These are phyloP conservation scores for Arabis hirsuta DNA, from an alignment of 345 rosid genomes.

Conservation along the genomic window DNA sequence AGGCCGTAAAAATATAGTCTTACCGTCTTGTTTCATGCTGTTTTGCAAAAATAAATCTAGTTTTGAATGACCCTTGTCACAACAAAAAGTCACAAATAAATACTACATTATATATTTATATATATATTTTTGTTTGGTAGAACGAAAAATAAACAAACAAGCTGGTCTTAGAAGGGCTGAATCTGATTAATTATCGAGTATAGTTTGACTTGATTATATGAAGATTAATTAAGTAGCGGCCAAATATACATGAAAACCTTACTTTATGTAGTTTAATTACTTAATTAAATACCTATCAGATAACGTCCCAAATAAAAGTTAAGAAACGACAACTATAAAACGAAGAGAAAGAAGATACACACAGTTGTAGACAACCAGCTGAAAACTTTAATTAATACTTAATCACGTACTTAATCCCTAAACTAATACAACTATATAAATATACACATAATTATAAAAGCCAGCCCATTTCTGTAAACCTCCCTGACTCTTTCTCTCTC, in stretches of 20 bases:
- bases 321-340: slow-evolving; percentile 41
- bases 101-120: neutral
- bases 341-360: slow-evolving; percentile 33
- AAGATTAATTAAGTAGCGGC: slow-evolving; percentile 18
- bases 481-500: slow-evolving; percentile 11
- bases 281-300: slow-evolving; percentile 13
- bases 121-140: slow-evolving; percentile 23
- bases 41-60: slow-evolving; percentile 22
- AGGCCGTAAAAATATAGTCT: neutral
- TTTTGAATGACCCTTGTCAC: slow-evolving; percentile 23
- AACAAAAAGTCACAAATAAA: slow-evolving; percentile 24
- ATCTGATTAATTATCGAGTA: slow-evolving; percentile 25
- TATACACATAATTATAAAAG: slow-evolving; percentile 22
- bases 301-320: slow-evolving; percentile 33
- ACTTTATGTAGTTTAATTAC: slow-evolving; percentile 18
- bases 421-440: slow-evolving; percentile 25
- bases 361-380: slow-evolving; percentile 45
- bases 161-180: slow-evolving; percentile 23
- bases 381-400: slow-evolving; percentile 24
- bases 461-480: slow-evolving; percentile 27
- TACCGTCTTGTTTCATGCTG: slow-evolving; percentile 24
- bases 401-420: slow-evolving; percentile 29
- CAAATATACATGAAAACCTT: slow-evolving; percentile 21
- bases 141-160: slow-evolving; percentile 5
- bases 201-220: slow-evolving; percentile 34